These are phyloP conservation scores for Xanthoconium purpureum DNA, from an alignment of 768 basidiomycete genomes.

Conservation along the genomic window DNA sequence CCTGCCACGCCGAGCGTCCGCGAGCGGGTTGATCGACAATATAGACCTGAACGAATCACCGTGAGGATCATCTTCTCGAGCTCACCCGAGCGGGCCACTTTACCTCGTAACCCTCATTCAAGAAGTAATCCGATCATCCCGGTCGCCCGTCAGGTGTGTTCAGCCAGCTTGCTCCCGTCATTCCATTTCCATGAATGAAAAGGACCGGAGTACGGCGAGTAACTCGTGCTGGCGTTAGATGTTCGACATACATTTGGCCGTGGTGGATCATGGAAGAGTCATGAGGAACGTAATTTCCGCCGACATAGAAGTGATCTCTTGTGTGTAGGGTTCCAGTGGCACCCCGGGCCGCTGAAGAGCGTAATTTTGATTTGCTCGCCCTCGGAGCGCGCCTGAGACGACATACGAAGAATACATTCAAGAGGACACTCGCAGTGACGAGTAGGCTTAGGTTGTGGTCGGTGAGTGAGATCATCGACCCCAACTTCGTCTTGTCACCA, in stretches of 20 bases:
- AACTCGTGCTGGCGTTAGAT: slow-evolving; percentile 38
- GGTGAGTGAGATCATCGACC: slow-evolving; percentile 8
- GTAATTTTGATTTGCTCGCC: neutral
- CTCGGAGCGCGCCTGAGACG: neutral
- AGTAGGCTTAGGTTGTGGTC: slow-evolving; percentile 6
- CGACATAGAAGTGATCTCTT: slow-evolving; percentile 48
- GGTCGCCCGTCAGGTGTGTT: slow-evolving; percentile 52
- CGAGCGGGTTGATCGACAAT: slow-evolving; percentile 47
- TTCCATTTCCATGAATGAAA: slow-evolving; percentile 49
- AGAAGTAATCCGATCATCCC: slow-evolving; percentile 58
- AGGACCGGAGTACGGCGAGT: slow-evolving; percentile 42
- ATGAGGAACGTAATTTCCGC: slow-evolving; percentile 37
- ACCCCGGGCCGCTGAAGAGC: neutral
- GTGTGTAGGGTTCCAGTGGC: slow-evolving; percentile 39
- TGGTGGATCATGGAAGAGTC: slow-evolving; percentile 37
- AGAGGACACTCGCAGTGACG: slow-evolving; percentile 10
- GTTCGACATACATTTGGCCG: slow-evolving; percentile 55
- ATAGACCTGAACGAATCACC: slow-evolving; percentile 33
- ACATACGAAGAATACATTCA: slow-evolving; percentile 20
- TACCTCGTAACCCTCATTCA: slow-evolving; percentile 51
- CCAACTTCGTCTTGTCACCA: neutral
- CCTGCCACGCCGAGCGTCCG: slow-evolving; percentile 45
- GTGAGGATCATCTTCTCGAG: neutral
- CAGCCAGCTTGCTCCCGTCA: slow-evolving; percentile 52
- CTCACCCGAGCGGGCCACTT: neutral